Base-by-base conservation (phyloP, 148 eudicot species). In the Pharnaceum exiguum region DNA sequence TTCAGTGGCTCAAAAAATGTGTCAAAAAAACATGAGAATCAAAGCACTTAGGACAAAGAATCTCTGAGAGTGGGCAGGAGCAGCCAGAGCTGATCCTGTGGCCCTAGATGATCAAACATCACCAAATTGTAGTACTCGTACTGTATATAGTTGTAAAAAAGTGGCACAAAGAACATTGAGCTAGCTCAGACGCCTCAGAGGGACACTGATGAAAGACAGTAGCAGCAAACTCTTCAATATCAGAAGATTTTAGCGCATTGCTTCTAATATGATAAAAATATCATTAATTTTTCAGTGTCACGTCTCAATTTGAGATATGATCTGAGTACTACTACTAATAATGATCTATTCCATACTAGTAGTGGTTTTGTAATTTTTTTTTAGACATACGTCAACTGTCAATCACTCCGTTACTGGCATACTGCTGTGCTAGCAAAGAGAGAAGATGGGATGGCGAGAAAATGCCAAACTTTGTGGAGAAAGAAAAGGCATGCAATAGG, bases 131-230 rank as follows among this genome's bases (percentile, higher is more conserved):
- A 22, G 50, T 37, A 62, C 2, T 53, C 44, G n/a, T n/a, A n/a
- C n/a, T n/a, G n/a, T n/a, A n/a, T n/a, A n/a, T n/a, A n/a, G n/a
- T n/a, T n/a, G n/a, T 12, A 32, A 50, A 31, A 67, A 40, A 43
- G 46, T 45, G 60, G 72, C 72, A 46, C 60, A 60, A 68, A 60
- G 26, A 68, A 60, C 61, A 60, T 68, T 68, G 61, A 47, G 27
- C 46, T 43, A 47, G 27, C 46, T 43, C 51, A 68, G 66, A 52
- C n/a, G n/a, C n/a, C n/a, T n/a, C n/a, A n/a, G n/a, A n/a, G n/a
- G 18, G 46, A 51, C 37, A 40, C 42, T 67, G 17, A 27, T 18
- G n/a, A 51, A 42, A 49, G 28, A 21, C 40, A 4, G 27, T 21
- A n/a, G n/a, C n/a, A n/a, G 22, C 30, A n/a, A 26, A 44, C 37